These are phyloP conservation scores for Elsinoe perseae DNA, from an alignment of 2,329 filamentous ascomycete genomes.

Conservation along the genomic window DNA sequence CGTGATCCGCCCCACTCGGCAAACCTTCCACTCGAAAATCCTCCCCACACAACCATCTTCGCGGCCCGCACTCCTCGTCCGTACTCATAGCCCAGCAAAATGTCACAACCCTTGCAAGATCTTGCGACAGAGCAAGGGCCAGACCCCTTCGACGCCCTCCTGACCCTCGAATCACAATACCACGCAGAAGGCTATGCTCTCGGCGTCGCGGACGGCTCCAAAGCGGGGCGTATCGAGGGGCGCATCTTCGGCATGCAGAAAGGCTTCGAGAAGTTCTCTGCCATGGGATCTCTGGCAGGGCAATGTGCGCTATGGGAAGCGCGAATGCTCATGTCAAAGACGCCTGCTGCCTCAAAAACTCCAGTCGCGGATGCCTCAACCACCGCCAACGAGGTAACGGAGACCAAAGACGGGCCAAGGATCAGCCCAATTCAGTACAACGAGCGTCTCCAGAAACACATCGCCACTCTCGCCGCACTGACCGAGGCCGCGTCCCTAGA, in stretches of 20 bases:
- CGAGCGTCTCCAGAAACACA: conserved; percentile 65
- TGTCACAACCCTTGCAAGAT: neutral
- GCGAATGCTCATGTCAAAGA: conserved; percentile 43
- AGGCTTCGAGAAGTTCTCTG: conserved; percentile 85
- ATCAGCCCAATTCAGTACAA: conserved; percentile 48
- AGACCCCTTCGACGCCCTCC: conserved; percentile 46
- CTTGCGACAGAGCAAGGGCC: neutral
- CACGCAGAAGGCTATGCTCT: conserved; percentile 75
- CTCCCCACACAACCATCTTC: no score
- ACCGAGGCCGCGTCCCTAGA: conserved; percentile 71
- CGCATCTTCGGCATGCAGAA: conserved; percentile 85
- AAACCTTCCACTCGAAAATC: no score
- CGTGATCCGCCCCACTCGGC: no score
- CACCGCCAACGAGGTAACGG: neutral
- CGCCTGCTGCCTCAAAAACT: neutral
- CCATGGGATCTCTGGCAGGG: conserved; percentile 70
- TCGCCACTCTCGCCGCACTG: conserved; percentile 65
- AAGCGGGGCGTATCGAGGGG: conserved; percentile 77
- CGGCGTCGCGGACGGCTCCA: conserved; percentile 66
- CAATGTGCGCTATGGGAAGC: conserved; percentile 78
- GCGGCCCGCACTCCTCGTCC: no score
- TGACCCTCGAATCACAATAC: conserved; percentile 59
- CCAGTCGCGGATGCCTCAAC: neutral
- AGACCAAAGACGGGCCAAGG: neutral
- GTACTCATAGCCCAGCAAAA: neutral